phyloP scores from a whole-genome alignment of 306 rosid species.

The Ammopiptanthus mongolicus region DNA sequence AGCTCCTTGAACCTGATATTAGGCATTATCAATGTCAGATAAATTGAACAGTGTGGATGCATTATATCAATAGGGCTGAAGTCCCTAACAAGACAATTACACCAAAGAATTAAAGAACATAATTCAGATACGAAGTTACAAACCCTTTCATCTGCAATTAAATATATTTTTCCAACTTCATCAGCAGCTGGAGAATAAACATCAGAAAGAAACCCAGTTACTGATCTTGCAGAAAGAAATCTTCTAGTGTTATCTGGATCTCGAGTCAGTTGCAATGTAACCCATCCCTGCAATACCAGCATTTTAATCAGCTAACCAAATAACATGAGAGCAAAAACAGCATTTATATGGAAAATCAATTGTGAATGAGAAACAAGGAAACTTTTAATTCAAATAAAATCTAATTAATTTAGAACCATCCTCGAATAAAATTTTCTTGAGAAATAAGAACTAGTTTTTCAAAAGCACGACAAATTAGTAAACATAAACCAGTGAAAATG shows the following conservation, averaged over 20 bases:
- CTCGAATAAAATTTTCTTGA: background rate
- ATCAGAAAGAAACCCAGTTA: conserved; percentile 75
- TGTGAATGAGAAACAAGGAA: background rate
- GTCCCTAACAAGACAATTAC: background rate
- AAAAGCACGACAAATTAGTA: background rate
- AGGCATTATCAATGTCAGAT: conserved; percentile 19
- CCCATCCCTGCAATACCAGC: conserved; percentile 63
- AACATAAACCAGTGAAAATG: background rate
- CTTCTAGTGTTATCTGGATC: conserved; percentile 58
- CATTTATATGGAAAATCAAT: background rate
- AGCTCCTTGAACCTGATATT: conserved; percentile 69
- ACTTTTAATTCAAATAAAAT: background rate
- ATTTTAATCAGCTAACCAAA: conserved; percentile 19
- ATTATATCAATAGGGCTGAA: background rate
- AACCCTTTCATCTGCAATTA: conserved; percentile 79
- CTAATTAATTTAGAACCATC: background rate
- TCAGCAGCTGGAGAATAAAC: conserved; percentile 70
- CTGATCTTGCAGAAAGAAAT: conserved; percentile 73
- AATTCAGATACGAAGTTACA: conserved; percentile 23
- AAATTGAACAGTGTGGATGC: background rate
- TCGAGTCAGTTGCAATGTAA: conserved; percentile 63
- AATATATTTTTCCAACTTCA: conserved; percentile 67
- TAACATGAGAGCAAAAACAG: background rate
- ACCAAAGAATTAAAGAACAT: background rate
- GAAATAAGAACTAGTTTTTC: background rate